phyloP scores from a whole-genome alignment of 805 yeast genomes.

The Pichia insulana region DNA sequence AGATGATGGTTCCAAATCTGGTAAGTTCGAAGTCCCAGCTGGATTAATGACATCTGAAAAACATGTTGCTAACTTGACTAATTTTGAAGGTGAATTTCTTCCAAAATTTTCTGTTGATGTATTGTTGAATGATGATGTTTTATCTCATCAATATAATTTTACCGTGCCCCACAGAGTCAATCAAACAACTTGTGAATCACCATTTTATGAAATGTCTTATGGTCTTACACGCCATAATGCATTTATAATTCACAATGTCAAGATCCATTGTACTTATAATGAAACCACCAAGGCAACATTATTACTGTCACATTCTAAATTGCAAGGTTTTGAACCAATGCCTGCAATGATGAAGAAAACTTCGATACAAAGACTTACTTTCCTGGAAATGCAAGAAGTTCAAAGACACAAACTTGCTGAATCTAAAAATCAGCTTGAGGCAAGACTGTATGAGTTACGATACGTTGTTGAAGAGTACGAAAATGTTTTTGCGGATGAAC shows the following conservation, averaged over 20 bases:
- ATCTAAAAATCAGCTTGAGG: constrained; percentile 59
- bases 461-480: constrained; percentile 49
- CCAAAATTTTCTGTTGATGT: constrained; percentile 29
- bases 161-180: constrained; percentile 23
- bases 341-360: constrained; percentile 38
- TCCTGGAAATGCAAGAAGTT: constrained; percentile 46
- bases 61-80: constrained; percentile 5
- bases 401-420: constrained; percentile 47
- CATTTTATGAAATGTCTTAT: constrained; percentile 22
- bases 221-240: constrained; percentile 27
- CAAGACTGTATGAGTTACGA: constrained; percentile 62
- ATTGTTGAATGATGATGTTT: constrained; percentile 18
- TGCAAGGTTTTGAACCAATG: constrained; percentile 39
- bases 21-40: not conserved
- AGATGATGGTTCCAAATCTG: not conserved
- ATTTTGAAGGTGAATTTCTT: constrained; percentile 1
- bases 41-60: constrained; percentile 7
- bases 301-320: constrained; percentile 24
- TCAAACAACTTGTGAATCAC: constrained; percentile 30
- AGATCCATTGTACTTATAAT: constrained; percentile 22
- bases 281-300: constrained; percentile 10
- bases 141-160: constrained; percentile 14
- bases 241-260: constrained; percentile 37
- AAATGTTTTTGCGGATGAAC: constrained; percentile 30
- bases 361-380: constrained; percentile 40